These are phyloP conservation scores for Fusarium lateritium DNA, from an alignment of 2,329 filamentous ascomycete genomes.

Conservation along the genomic window DNA sequence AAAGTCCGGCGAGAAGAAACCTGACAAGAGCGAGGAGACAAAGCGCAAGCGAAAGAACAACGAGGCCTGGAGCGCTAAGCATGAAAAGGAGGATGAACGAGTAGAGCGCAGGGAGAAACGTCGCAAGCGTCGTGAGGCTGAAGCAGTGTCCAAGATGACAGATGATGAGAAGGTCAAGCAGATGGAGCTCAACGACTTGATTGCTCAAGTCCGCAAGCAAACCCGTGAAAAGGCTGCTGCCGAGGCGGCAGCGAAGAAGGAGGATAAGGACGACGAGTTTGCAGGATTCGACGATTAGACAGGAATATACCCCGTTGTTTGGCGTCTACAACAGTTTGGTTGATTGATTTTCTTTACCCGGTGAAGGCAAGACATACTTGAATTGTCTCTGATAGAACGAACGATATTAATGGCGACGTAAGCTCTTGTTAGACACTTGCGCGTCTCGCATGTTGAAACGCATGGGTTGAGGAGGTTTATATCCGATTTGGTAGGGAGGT, in stretches of 20 bases:
- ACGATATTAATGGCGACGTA: background rate
- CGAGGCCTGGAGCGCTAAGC: slow-evolving; percentile 81
- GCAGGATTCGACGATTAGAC: slow-evolving; percentile 69
- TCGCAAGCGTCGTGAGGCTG: slow-evolving; percentile 74
- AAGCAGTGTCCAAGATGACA: slow-evolving; percentile 76
- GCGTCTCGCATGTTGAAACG: background rate
- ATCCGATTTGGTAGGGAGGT: background rate
- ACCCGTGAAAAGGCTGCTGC: slow-evolving; percentile 62
- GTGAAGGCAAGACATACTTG: slow-evolving; percentile 12
- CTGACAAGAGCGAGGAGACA: slow-evolving; percentile 59
- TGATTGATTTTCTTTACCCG: background rate
- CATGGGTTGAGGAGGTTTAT: slow-evolving; percentile 8
- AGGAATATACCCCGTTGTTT: slow-evolving; percentile 48
- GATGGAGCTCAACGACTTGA: slow-evolving; percentile 73
- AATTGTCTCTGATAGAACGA: background rate
- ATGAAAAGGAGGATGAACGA: slow-evolving; percentile 75
- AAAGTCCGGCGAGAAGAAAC: slow-evolving; percentile 56
- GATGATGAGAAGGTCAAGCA: slow-evolving; percentile 76
- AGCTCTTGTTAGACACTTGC: background rate
- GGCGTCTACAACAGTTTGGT: background rate
- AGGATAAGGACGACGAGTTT: slow-evolving; percentile 67
- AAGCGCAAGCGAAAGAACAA: slow-evolving; percentile 73
- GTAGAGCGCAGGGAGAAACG: slow-evolving; percentile 75
- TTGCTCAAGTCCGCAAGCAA: slow-evolving; percentile 73
- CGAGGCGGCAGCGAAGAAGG: slow-evolving; percentile 48